Conservation (phyloP, 129 eudicot genomes). For the Helianthus tuberosus region DNA sequence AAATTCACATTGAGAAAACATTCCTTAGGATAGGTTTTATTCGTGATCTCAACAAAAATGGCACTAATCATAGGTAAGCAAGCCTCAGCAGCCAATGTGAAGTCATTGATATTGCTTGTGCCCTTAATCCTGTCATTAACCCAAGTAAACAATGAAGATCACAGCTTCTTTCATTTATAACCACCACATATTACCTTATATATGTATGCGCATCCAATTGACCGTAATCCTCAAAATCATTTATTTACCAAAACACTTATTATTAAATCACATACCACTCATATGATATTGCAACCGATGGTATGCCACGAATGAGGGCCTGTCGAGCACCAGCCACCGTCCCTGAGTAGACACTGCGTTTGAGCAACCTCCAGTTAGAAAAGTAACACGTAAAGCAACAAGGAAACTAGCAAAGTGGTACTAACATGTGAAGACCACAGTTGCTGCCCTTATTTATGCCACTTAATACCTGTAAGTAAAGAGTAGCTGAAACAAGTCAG, state of each 20-base stretch:
- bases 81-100: constrained; percentile 84
- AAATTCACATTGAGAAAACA: constrained; percentile 77
- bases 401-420: constrained; percentile 2
- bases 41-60: constrained; percentile 56
- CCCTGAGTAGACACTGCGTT: constrained; percentile 87
- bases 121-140: constrained; percentile 54
- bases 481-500: neutral
- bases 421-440: constrained; percentile 90
- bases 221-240: too few relatives aligned
- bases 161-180: neutral
- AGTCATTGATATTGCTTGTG: constrained; percentile 56
- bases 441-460: constrained; percentile 98
- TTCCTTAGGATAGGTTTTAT: constrained; percentile 49
- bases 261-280: constrained; percentile 58
- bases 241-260: too few relatives aligned
- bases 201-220: too few relatives aligned
- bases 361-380: constrained; percentile 18
- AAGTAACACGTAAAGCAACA: neutral
- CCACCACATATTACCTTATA: neutral
- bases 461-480: constrained; percentile 78
- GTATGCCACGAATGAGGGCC: constrained; percentile 75
- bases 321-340: constrained; percentile 98
- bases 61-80: constrained; percentile 79
- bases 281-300: constrained; percentile 81
- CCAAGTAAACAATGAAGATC: constrained; percentile 1